Evolutionary conservation across 2,329 filamentous ascomycete species (phyloP).

Genomic region (Reticulascus tulasneorum): DNA sequence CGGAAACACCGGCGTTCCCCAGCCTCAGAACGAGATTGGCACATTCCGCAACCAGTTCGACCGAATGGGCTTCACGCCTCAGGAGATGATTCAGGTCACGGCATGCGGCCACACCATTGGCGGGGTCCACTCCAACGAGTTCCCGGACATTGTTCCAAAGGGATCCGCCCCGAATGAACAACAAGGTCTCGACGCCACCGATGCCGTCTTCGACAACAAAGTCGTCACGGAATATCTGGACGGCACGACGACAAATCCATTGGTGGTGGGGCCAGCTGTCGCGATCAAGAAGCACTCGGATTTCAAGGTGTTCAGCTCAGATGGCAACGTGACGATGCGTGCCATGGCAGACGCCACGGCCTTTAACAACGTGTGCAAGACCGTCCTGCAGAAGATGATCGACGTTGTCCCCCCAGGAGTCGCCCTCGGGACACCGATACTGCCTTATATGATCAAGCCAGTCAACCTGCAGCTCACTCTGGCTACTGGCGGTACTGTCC

Average conservation of each 20-base stretch:
- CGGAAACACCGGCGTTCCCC: slow-evolving; percentile 48
- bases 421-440: slow-evolving; percentile 46
- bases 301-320: slow-evolving; percentile 50
- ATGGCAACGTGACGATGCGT: slow-evolving; percentile 51
- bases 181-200: slow-evolving; percentile 42
- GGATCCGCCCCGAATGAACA: slow-evolving; percentile 40
- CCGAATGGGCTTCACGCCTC: slow-evolving; percentile 51
- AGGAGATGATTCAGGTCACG: slow-evolving; percentile 57
- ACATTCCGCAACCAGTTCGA: slow-evolving; percentile 52
- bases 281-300: slow-evolving; percentile 46
- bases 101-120: slow-evolving; percentile 61
- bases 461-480: slow-evolving; percentile 53
- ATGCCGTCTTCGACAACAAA: slow-evolving; percentile 50
- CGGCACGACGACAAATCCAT: slow-evolving; percentile 49
- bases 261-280: slow-evolving; percentile 49
- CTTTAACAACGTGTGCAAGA: slow-evolving; percentile 46
- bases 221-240: slow-evolving; percentile 54
- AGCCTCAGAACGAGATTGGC: slow-evolving; percentile 49
- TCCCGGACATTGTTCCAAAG: slow-evolving; percentile 46
- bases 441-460: slow-evolving; percentile 57
- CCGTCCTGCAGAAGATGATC: slow-evolving; percentile 56
- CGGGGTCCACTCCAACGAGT: slow-evolving; percentile 52
- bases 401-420: slow-evolving; percentile 53
- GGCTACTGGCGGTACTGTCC: slow-evolving; percentile 39
- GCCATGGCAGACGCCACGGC: slow-evolving; percentile 38